Conservation (phyloP, 2,329 filamentous ascomycete species). For the Davidsoniella neocaledoniae region DNA sequence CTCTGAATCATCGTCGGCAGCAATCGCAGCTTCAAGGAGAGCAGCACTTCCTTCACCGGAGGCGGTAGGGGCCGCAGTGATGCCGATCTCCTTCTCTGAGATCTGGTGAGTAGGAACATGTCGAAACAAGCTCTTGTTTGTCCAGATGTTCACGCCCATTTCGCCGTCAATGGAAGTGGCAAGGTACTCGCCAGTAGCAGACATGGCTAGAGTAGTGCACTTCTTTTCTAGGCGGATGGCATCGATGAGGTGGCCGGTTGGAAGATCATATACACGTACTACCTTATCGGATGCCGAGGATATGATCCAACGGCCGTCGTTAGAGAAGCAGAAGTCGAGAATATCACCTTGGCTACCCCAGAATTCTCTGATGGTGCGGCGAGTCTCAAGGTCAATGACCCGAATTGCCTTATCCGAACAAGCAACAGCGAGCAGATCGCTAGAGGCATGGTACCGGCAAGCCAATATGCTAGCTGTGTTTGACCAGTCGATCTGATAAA, state of each 20-base stretch:
- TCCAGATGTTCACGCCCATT: conserved; percentile 89
- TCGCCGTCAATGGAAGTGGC: conserved; percentile 70
- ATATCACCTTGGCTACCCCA: conserved; percentile 62
- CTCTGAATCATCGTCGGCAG: conserved; percentile 43
- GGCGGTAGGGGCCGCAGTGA: conserved; percentile 51
- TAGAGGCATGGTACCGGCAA: conserved; percentile 65
- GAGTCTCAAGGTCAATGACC: conserved; percentile 78
- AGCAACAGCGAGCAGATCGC: conserved; percentile 71
- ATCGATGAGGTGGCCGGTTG: conserved; percentile 89
- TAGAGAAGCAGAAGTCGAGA: conserved; percentile 77
- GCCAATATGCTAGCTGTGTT: conserved; percentile 40
- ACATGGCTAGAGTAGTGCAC: conserved; percentile 77
- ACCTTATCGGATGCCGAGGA: conserved; percentile 68
- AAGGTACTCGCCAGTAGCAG: conserved; percentile 80
- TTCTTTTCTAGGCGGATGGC: conserved; percentile 64
- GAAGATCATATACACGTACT: conserved; percentile 83
- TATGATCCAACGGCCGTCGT: conserved; percentile 84
- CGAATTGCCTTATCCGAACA: conserved; percentile 82
- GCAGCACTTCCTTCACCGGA: conserved; percentile 70
- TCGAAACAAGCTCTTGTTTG: conserved; percentile 78
- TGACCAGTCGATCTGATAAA: conserved; percentile 72
- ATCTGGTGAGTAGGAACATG: conserved; percentile 78
- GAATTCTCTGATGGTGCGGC: conserved; percentile 80
- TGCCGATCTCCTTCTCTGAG: conserved; percentile 53
- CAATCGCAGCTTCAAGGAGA: conserved; percentile 29